phyloP scores from a whole-genome alignment of 768 basidiomycete genomes.

The Boletus huronensis region DNA sequence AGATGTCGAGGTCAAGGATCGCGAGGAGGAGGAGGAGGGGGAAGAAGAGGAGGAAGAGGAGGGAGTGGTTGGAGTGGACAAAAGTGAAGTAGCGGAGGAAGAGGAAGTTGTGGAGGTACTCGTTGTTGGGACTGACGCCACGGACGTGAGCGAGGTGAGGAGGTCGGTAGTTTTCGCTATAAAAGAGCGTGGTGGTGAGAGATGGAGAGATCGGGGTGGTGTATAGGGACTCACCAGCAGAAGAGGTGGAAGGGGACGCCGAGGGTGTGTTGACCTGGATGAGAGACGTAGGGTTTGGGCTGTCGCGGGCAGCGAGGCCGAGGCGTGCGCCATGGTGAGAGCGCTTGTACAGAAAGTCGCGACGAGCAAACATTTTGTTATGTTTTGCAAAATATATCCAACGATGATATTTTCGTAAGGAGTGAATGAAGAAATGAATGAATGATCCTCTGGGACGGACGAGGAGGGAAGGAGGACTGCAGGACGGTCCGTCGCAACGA shows the following conservation, averaged over 20 bases:
- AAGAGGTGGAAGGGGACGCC: background rate
- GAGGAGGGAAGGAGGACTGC: background rate
- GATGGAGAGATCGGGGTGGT: background rate
- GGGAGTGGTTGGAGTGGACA: background rate
- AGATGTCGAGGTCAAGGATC: background rate
- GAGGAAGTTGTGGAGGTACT: conserved; percentile 16
- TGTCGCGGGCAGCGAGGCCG: conserved; percentile 8
- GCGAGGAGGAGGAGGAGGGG: background rate
- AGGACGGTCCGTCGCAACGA: background rate
- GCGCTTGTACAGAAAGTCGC: conserved; percentile 18
- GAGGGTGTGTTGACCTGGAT: no score
- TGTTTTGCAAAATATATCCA: background rate
- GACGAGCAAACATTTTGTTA: conserved; percentile 13
- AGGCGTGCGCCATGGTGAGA: conserved; percentile 6
- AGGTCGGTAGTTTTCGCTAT: background rate
- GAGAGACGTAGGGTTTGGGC: background rate
- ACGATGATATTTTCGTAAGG: conserved; percentile 17
- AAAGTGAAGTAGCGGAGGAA: conserved; percentile 1
- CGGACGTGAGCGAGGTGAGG: background rate
- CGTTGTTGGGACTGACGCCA: conserved; percentile 8
- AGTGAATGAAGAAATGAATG: conserved; percentile 24
- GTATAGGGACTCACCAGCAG: background rate
- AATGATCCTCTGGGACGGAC: background rate
- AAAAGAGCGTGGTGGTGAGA: background rate
- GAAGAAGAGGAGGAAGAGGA: conserved; percentile 9